A percentile compares a stretch with the other conserved stretches of the same genome.
phyloP scores from a whole-genome alignment of 495 filamentous ascomycete genomes.

The Aspergillus wentii region DNA sequence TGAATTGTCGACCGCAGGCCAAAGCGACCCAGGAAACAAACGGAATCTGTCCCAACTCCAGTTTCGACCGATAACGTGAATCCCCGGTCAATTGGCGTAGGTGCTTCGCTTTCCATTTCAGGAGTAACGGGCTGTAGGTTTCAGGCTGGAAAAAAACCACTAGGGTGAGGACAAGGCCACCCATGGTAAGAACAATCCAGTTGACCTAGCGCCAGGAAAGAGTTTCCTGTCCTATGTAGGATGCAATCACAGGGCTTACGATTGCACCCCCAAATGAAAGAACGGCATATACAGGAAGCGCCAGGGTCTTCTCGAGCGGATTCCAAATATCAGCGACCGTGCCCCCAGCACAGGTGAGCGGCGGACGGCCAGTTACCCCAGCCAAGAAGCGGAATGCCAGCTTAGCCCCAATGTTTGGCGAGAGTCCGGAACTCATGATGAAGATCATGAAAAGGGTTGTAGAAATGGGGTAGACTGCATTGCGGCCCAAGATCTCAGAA shows the following conservation, averaged over 20 bases:
- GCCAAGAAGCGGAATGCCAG: constrained; percentile 43
- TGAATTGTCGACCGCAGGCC: constrained; percentile 34
- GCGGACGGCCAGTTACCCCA: constrained; percentile 39
- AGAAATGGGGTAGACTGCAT: constrained; percentile 48
- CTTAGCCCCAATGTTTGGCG: constrained; percentile 38
- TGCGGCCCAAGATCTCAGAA: constrained; percentile 51
- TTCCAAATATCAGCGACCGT: constrained; percentile 40
- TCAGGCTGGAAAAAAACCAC: constrained; percentile 39
- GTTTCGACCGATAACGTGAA: constrained; percentile 26
- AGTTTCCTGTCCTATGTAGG: constrained; percentile 14
- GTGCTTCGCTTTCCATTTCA: constrained; percentile 40
- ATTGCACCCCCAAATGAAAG: constrained; percentile 33
- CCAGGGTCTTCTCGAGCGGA: constrained; percentile 34
- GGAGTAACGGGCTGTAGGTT: constrained; percentile 39
- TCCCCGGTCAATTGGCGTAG: constrained; percentile 38
- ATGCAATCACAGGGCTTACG: constrained; percentile 29
- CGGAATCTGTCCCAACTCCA: constrained; percentile 29
- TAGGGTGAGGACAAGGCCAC: constrained; percentile 28
- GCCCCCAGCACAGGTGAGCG: constrained; percentile 42
- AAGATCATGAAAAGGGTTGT: constrained; percentile 40
- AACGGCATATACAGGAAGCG: constrained; percentile 39
- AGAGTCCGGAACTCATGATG: constrained; percentile 35
- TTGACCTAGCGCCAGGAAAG: constrained; percentile 41
- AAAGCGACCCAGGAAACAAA: constrained; percentile 18
- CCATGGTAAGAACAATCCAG: constrained; percentile 41